These are phyloP conservation scores for Solanum lycopersicoides DNA, from an alignment of 257 asterid species.

Conservation along the genomic window DNA sequence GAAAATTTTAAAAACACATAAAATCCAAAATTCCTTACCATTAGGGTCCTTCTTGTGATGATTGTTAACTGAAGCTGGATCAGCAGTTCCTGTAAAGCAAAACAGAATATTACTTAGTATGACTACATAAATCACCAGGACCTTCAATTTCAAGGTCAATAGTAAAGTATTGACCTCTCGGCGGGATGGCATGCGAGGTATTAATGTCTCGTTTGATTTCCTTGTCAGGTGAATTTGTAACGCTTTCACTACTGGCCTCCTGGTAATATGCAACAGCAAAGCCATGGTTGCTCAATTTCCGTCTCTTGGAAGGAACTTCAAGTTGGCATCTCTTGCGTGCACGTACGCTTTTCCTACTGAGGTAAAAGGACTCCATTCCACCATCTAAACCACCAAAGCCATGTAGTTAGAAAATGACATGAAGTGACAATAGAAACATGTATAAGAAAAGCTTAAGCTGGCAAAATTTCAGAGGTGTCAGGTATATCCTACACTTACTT, in stretches of 20 bases:
- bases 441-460: not conserved
- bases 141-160: not conserved
- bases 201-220: conserved; percentile 18
- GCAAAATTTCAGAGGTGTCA: not conserved
- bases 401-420: not conserved
- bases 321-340: conserved; percentile 41
- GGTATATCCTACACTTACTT: conserved; percentile 32
- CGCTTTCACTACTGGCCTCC: conserved; percentile 60
- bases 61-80: conserved; percentile 24
- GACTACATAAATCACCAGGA: not conserved
- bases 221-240: conserved; percentile 52
- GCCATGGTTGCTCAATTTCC: conserved; percentile 51
- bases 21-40: conserved; percentile 27
- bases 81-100: conserved; percentile 34
- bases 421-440: not conserved
- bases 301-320: conserved; percentile 51
- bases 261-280: conserved; percentile 42
- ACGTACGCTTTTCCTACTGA: conserved; percentile 41
- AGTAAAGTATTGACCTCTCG: conserved; percentile 21
- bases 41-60: conserved; percentile 44
- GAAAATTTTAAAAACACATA: not conserved
- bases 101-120: conserved; percentile 1
- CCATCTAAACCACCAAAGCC: conserved; percentile 35
- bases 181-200: conserved; percentile 1
- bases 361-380: conserved; percentile 51